Conservation (phyloP, 2,329 filamentous ascomycete genomes). For the Cephalotrichum gorgonifer region DNA sequence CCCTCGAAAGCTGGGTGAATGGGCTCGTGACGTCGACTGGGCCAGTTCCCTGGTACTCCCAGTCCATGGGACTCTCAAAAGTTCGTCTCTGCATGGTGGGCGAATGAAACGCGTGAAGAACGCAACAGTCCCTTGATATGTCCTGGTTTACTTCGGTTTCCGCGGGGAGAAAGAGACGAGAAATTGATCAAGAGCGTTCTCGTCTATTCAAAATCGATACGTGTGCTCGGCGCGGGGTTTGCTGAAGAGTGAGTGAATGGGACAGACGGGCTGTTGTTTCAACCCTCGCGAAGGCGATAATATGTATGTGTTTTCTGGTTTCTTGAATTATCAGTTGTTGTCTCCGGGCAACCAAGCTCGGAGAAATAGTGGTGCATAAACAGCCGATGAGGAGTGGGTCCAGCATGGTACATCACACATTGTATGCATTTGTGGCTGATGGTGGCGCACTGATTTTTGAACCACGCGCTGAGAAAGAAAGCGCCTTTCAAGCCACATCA, state of each 20-base stretch:
- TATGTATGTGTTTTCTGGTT: background rate
- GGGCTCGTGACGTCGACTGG: slow-evolving; percentile 52
- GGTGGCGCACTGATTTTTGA: background rate
- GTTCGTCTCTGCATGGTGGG: slow-evolving; percentile 40
- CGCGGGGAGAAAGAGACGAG: background rate
- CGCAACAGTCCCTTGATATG: too few relatives aligned
- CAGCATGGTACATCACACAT: too few relatives aligned
- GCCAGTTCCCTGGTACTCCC: slow-evolving; percentile 49
- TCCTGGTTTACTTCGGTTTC: background rate
- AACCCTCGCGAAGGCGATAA: background rate
- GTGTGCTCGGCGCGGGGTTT: too few relatives aligned
- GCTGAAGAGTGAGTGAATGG: background rate
- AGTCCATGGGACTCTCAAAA: slow-evolving; percentile 55
- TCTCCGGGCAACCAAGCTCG: slow-evolving; percentile 16
- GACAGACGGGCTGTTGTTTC: background rate
- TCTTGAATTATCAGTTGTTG: slow-evolving; percentile 9
- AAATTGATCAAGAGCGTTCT: too few relatives aligned
- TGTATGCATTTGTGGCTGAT: background rate
- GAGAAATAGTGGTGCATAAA: slow-evolving; percentile 14
- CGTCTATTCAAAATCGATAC: too few relatives aligned
- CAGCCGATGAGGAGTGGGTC: background rate
- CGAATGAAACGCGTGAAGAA: background rate
- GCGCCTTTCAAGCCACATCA: too few relatives aligned
- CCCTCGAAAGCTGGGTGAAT: slow-evolving; percentile 42
- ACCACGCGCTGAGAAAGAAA: background rate